These are phyloP conservation scores for Trichoderma koningii DNA, from an alignment of 2,329 filamentous ascomycete genomes.

Conservation along the genomic window DNA sequence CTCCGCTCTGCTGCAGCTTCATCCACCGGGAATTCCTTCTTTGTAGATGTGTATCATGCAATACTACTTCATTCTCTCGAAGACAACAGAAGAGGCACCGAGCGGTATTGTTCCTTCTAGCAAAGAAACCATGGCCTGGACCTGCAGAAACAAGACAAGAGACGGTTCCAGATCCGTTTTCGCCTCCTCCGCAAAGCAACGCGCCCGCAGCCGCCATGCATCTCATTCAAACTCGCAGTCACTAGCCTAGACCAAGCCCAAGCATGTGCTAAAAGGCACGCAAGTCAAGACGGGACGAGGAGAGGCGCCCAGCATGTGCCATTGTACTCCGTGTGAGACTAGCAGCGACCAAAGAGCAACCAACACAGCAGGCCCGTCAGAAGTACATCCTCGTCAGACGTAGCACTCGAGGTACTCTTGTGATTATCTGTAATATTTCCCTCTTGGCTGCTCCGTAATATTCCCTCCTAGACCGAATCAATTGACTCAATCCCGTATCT, in stretches of 20 bases:
- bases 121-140: not conserved
- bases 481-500: slow-evolving; percentile 8
- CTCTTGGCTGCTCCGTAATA: slow-evolving; percentile 7
- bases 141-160: not conserved
- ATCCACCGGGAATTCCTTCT: not conserved
- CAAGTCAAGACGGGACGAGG: not conserved
- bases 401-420: not conserved
- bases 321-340: slow-evolving; percentile 18
- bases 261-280: not conserved
- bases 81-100: too few species aligned
- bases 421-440: not conserved
- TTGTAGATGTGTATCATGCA: too few species aligned
- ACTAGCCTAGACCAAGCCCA: not conserved
- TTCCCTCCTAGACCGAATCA: not conserved
- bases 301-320: not conserved
- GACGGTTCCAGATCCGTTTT: slow-evolving; percentile 15
- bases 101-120: not conserved
- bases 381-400: not conserved
- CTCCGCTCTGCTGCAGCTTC: not conserved
- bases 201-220: slow-evolving; percentile 22
- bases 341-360: not conserved
- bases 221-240: not conserved
- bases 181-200: slow-evolving; percentile 18
- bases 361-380: too few species aligned
- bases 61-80: too few species aligned